A percentile compares a stretch with the other conserved stretches of the same genome.
Evolutionary conservation across 1,139 yeast genomes (phyloP).

Genomic region (Groenewaldozyma sp.): DNA sequence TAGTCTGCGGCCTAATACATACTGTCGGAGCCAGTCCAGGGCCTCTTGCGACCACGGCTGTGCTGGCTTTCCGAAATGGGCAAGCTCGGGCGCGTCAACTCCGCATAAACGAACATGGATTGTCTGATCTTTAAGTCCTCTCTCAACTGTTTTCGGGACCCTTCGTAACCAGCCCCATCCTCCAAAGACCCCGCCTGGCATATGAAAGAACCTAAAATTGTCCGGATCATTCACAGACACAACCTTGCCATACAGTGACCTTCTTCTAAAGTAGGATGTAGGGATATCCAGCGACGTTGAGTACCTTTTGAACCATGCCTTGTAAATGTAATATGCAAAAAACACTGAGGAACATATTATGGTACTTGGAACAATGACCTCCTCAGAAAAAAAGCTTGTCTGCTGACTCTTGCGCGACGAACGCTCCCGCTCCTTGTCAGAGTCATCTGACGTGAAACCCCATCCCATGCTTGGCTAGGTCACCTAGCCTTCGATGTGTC

Average conservation of each 20-base stretch:
- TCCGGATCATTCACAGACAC: slow-evolving; percentile 97
- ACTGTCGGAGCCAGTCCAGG: slow-evolving; percentile 58
- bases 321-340: slow-evolving; percentile 22
- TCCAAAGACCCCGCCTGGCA: slow-evolving; percentile 78
- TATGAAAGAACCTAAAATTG: slow-evolving; percentile 82
- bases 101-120: slow-evolving; percentile 73
- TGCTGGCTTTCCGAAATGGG: slow-evolving; percentile 91
- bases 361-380: slow-evolving; percentile 19
- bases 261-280: slow-evolving; percentile 26
- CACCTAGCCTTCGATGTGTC: no score
- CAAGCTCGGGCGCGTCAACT: slow-evolving; percentile 95
- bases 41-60: slow-evolving; percentile 88
- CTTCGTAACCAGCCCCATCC: slow-evolving; percentile 93
- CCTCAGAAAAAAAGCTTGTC: slow-evolving; percentile 9
- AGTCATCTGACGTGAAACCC: no score
- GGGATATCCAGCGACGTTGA: slow-evolving; percentile 26
- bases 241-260: slow-evolving; percentile 64
- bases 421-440: no score
- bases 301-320: slow-evolving; percentile 26
- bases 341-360: slow-evolving; percentile 20
- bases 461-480: no score
- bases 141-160: slow-evolving; percentile 37
- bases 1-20: slow-evolving; percentile 55
- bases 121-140: slow-evolving; percentile 29
- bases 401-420: no score